Percentiles rank a stretch among this genome's conserved stretches.
phyloP scores from a whole-genome alignment of 768 basidiomycete species.

The Tricholoma saponaceum region DNA sequence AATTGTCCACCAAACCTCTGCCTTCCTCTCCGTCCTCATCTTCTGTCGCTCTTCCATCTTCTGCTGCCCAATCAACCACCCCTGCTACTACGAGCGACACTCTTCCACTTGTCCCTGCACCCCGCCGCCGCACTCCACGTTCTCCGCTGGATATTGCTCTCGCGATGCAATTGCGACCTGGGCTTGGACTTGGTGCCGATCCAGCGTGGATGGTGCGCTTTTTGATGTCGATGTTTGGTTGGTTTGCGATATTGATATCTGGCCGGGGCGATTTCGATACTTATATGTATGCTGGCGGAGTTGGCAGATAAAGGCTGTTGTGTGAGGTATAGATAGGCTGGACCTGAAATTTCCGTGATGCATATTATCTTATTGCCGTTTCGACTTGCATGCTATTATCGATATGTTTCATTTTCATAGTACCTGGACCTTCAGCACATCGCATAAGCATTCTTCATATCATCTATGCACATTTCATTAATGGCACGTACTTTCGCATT shows the following conservation, averaged over 20 bases:
- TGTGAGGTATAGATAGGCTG: background rate
- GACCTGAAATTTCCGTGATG: background rate
- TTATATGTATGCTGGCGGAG: slow-evolving; percentile 3
- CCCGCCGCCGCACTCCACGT: slow-evolving; percentile 21
- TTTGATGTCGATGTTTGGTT: slow-evolving; percentile 76
- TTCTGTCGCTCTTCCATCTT: background rate
- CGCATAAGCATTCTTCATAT: background rate
- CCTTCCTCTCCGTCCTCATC: slow-evolving; percentile 7
- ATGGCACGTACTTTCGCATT: too few species aligned
- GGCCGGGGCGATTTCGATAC: slow-evolving; percentile 22
- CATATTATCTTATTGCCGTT: too few species aligned
- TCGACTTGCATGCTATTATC: too few species aligned
- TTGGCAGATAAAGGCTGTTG: background rate
- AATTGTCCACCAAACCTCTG: background rate
- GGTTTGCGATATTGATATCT: slow-evolving; percentile 61
- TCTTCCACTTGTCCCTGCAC: background rate
- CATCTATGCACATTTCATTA: background rate
- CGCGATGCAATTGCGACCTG: slow-evolving; percentile 74
- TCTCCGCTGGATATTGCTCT: slow-evolving; percentile 64
- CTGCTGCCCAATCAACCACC: background rate
- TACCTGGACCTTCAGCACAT: background rate
- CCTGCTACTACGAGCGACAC: background rate
- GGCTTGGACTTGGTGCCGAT: slow-evolving; percentile 66
- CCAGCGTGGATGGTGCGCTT: slow-evolving; percentile 79
- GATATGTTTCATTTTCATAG: background rate